Evolutionary conservation across 1,139 yeast genomes (phyloP).

Genomic region (Suzukiozyma palmioleophila): DNA sequence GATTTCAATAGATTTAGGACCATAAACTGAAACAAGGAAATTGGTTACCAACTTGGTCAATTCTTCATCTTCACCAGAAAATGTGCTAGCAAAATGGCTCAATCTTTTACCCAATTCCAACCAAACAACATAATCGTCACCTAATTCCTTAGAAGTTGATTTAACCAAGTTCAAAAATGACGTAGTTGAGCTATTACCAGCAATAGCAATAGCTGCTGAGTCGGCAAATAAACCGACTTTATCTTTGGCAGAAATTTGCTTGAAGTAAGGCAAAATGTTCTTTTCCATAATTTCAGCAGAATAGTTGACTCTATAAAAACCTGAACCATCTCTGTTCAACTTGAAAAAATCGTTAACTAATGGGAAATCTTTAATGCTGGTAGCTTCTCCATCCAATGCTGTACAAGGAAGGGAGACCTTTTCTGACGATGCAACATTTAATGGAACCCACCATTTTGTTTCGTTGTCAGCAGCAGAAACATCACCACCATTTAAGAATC

Average conservation of each 20-base stretch:
- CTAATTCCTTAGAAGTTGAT: constrained; percentile 40
- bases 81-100: constrained; percentile 37
- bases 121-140: constrained; percentile 63
- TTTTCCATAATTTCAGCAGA: constrained; percentile 43
- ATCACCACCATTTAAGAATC: constrained; percentile 78
- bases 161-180: constrained; percentile 44
- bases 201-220: constrained; percentile 44
- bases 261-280: constrained; percentile 40
- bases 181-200: constrained; percentile 48
- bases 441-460: constrained; percentile 76
- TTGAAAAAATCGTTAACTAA: constrained; percentile 39
- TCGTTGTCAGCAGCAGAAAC: constrained; percentile 67
- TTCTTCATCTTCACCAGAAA: constrained; percentile 40
- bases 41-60: constrained; percentile 33
- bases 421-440: constrained; percentile 31
- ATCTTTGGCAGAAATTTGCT: constrained; percentile 58
- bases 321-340: constrained; percentile 58
- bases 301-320: constrained; percentile 67
- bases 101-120: constrained; percentile 48
- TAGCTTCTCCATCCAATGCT: constrained; percentile 19
- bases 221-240: constrained; percentile 40
- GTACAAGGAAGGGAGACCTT: constrained; percentile 9
- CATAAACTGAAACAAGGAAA: constrained; percentile 40
- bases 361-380: constrained; percentile 22
- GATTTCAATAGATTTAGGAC: constrained; percentile 31